Conservation (phyloP, 352 stramenopile genomes). For the Phytophthora lateralis region DNA sequence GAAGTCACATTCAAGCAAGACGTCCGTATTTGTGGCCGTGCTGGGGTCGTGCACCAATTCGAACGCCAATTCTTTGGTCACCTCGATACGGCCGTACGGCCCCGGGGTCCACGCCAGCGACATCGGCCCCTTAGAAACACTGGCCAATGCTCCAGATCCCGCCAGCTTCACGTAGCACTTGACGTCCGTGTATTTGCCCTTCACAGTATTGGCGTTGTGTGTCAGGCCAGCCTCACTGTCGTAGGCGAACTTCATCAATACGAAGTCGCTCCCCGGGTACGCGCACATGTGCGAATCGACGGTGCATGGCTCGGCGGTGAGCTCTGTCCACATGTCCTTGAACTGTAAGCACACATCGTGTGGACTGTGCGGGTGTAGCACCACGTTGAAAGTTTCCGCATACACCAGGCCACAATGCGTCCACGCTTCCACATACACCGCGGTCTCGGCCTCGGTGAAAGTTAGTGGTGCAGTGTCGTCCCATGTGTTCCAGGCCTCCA, state of each 20-base stretch:
- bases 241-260: conserved; percentile 23
- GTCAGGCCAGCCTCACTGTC: conserved; percentile 9
- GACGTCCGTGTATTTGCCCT: conserved; percentile 32
- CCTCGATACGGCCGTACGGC: conserved; percentile 1
- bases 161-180: conserved; percentile 30
- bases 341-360: conserved; percentile 15
- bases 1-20: conserved; percentile 16
- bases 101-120: background rate
- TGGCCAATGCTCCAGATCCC: background rate
- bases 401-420: conserved; percentile 48
- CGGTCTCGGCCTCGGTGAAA: conserved; percentile 34
- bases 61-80: conserved; percentile 16
- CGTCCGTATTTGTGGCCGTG: conserved; percentile 11
- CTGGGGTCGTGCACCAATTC: conserved; percentile 14
- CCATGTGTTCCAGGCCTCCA: conserved; percentile 19
- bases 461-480: conserved; percentile 6
- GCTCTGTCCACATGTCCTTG: conserved; percentile 21
- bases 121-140: background rate
- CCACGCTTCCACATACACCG: conserved; percentile 59
- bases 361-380: conserved; percentile 43
- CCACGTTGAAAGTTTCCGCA: conserved; percentile 31
- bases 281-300: conserved; percentile 18
- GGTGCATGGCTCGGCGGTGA: conserved; percentile 4
- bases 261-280: conserved; percentile 31
- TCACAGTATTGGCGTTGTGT: conserved; percentile 16